Conservation (phyloP, 257 asterid genomes). For the Solanum microdontum region DNA sequence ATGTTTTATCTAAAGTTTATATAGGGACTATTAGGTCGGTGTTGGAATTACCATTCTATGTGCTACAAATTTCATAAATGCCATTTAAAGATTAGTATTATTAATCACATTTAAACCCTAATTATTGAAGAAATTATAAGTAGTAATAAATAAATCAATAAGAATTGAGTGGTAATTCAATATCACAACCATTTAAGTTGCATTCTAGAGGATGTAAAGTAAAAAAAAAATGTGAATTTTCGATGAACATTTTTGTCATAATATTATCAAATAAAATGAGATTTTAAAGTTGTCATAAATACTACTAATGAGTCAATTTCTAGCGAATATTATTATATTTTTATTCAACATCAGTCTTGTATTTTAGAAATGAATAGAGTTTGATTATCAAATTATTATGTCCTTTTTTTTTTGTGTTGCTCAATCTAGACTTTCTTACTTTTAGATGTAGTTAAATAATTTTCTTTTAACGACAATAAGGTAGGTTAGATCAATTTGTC, state of each 20-base stretch:
- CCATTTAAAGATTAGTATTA: neutral
- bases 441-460: neutral
- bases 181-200: neutral
- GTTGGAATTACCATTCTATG: neutral
- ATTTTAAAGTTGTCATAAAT: neutral
- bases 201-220: neutral
- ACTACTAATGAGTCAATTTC: neutral
- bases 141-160: neutral
- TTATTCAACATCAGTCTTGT: neutral
- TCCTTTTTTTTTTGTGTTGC: neutral
- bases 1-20: neutral
- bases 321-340: neutral
- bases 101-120: neutral
- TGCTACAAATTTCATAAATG: neutral
- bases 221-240: neutral
- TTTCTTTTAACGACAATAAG: neutral
- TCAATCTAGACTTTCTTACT: neutral
- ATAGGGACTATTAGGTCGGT: neutral
- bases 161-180: neutral
- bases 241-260: neutral
- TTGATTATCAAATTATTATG: neutral
- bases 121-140: neutral
- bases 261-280: neutral
- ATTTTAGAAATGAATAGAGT: neutral
- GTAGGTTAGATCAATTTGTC: neutral